Evolutionary conservation across 768 basidiomycete genomes (phyloP), one percentile per base, ranked within the genome.

Genomic region (Rubroboletus satanas): DNA sequence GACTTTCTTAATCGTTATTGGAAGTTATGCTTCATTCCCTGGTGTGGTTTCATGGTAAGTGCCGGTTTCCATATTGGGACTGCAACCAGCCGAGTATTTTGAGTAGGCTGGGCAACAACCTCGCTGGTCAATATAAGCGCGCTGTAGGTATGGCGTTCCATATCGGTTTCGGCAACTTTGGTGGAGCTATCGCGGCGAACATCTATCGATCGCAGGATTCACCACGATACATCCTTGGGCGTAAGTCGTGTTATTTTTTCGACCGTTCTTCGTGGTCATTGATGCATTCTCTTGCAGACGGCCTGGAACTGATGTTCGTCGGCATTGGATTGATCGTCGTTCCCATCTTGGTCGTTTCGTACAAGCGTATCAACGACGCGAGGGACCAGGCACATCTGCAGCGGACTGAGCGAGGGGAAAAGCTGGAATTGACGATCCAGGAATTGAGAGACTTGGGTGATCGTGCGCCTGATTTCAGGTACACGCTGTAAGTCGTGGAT

Each of bases 101-200:
- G 36, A 17, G n/a, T 11, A 87, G 85, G 85, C 69, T 84, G 6
- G 81, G 55, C 0, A 67, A 66, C 17, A 66, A 88, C 58, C 73
- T 86, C 11, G 70, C 79, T 0, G 87, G 87, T 0, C 83, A 85
- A 29, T 26, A 84, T 65, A 89, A 88, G 64, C 84, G 87, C 4
- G 86, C 70, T 15, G 73, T 84, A 11, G 85, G 82, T 4, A 82
- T 88, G 78, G 85, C 84, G 0, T 49, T 87, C 26, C 82, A 87
- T 37, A 51, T 59, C 44, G 62, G 62, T 45, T 41, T 69, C 74
- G 85, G 85, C 18, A 87, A 85, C 64, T 80, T 87, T 56, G 71
- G 79, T 28, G 86, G 85, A 1, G 83, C 82, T 0, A 82, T 88
- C 49, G 81, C 85, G 2, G 75, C 77, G 7, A 86, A 83, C 58